phyloP scores from a whole-genome alignment of 208 protist genomes.

The Leishmania turanica region DNA sequence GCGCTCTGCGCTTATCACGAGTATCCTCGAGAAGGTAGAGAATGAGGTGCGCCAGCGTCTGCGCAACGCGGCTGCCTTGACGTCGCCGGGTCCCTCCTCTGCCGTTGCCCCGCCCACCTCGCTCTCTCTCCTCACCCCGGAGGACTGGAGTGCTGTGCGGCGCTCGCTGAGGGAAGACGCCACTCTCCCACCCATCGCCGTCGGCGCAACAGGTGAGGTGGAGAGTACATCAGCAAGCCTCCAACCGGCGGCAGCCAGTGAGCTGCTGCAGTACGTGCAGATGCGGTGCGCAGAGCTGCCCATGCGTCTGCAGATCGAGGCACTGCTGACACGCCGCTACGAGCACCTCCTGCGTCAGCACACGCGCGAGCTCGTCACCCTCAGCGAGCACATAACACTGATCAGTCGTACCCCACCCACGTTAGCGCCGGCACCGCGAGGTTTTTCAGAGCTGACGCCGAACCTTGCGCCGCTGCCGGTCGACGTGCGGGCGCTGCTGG shows the following conservation, averaged over 20 bases:
- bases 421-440: neutral
- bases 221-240: neutral
- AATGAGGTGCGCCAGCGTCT: conserved; percentile 16
- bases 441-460: neutral
- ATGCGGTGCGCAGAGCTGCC: conserved; percentile 66
- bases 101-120: neutral
- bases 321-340: conserved; percentile 55
- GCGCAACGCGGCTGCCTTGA: neutral
- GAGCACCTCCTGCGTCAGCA: conserved; percentile 61
- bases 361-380: conserved; percentile 63
- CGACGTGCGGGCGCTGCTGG: conserved; percentile 23
- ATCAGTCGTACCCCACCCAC: conserved; percentile 16
- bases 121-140: conserved; percentile 35
- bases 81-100: conserved; percentile 3
- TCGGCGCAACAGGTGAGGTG: neutral
- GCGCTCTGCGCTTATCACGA: neutral
- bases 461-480: conserved; percentile 17
- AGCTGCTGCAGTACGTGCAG: conserved; percentile 38
- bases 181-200: neutral
- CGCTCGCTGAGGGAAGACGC: conserved; percentile 11
- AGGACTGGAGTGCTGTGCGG: conserved; percentile 42
- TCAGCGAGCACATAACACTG: conserved; percentile 62
- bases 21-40: conserved; percentile 22
- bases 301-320: conserved; percentile 77
- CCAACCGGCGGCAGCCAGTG: neutral